Evolutionary conservation across 345 rosid genomes (phyloP).

Genomic region (Murraya koenigii): DNA sequence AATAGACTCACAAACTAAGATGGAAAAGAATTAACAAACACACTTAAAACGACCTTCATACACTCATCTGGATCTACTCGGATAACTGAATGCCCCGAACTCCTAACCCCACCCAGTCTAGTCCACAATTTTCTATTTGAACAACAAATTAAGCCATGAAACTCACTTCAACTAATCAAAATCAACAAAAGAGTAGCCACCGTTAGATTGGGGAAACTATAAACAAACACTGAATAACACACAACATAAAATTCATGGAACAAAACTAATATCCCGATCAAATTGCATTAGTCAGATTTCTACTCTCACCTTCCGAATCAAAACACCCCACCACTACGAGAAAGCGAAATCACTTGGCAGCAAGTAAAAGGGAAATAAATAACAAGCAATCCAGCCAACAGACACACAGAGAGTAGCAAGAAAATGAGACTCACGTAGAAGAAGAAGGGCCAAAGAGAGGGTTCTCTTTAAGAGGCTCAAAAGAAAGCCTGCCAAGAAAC

Average conservation of each 20-base stretch:
- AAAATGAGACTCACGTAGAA: constrained; percentile 50
- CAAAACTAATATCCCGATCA: background rate
- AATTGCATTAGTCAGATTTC: background rate
- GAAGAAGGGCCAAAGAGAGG: constrained; percentile 97
- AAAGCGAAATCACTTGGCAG: fast-evolving
- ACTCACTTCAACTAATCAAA: background rate
- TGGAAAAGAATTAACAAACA: background rate
- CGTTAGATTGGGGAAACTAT: background rate
- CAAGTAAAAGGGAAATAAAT: background rate
- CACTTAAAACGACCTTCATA: background rate
- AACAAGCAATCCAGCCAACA: background rate
- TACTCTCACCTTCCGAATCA: background rate
- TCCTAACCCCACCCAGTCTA: background rate
- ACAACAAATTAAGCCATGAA: background rate
- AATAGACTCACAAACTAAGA: background rate
- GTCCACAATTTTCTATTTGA: background rate
- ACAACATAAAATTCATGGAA: background rate
- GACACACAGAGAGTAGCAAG: background rate
- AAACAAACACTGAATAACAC: background rate
- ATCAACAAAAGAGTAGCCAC: no score
- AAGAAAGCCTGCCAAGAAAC: constrained; percentile 77
- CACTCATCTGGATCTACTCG: background rate
- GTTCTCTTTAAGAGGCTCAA: constrained; percentile 82
- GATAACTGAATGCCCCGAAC: background rate
- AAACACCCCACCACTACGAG: background rate